These are phyloP conservation scores for Epichloe glyceriae DNA, from an alignment of 2,329 filamentous ascomycete species.

Conservation along the genomic window DNA sequence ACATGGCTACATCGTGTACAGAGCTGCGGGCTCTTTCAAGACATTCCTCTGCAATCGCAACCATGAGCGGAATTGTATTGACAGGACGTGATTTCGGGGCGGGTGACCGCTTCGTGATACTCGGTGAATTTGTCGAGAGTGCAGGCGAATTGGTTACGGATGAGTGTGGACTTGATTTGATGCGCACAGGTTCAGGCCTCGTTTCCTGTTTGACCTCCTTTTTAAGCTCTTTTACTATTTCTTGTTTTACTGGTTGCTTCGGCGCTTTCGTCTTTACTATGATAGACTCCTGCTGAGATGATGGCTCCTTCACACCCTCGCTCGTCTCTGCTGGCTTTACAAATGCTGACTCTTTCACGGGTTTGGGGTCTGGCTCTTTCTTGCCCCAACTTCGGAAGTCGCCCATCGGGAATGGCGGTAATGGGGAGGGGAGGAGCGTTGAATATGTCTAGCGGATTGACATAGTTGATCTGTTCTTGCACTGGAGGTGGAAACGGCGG, in stretches of 20 bases:
- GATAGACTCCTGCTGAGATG: conserved; percentile 7
- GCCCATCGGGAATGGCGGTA: conserved; percentile 14
- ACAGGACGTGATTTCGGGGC: conserved; percentile 28
- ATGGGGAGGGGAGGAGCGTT: conserved; percentile 17
- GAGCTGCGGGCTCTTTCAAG: conserved; percentile 50
- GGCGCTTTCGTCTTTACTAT: conserved; percentile 4
- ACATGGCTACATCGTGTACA: conserved; percentile 32
- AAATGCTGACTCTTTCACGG: conserved; percentile 4
- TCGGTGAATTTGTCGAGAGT: conserved; percentile 25
- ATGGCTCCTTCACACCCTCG: conserved; percentile 5
- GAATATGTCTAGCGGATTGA: conserved; percentile 27
- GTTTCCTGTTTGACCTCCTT: conserved; percentile 8
- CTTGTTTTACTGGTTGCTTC: conserved; percentile 7
- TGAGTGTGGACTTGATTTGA: conserved; percentile 26
- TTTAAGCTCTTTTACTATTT: conserved; percentile 1
- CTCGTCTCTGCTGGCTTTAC: conserved; percentile 2
- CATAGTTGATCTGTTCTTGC: conserved; percentile 17
- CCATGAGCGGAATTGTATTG: conserved; percentile 46
- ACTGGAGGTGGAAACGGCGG: conserved; percentile 2
- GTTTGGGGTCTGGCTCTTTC: conserved; percentile 2
- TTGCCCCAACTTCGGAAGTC: conserved; percentile 10
- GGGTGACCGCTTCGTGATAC: conserved; percentile 29
- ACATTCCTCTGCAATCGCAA: conserved; percentile 66
- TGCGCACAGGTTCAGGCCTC: conserved; percentile 6
- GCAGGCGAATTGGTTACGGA: conserved; percentile 29